phyloP scores from a whole-genome alignment of 495 filamentous ascomycete species.

The Letharia columbiana region DNA sequence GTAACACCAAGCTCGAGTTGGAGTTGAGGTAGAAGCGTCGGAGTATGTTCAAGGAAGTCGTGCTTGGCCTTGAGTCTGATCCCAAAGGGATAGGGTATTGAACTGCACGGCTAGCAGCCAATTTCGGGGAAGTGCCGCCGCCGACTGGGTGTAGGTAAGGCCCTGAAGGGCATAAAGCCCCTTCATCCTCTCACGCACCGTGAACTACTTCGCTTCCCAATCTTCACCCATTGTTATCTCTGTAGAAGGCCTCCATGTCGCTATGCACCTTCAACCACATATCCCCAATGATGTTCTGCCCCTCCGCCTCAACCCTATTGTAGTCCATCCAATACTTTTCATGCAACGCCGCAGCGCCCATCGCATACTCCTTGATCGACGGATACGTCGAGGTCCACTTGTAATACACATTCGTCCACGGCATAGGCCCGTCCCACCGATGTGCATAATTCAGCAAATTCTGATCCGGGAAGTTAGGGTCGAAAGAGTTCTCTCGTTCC shows the following conservation, averaged over 20 bases:
- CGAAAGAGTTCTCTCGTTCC: constrained; percentile 23
- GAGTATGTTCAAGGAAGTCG: background rate
- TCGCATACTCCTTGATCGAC: constrained; percentile 29
- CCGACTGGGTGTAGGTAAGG: background rate
- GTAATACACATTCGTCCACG: constrained; percentile 33
- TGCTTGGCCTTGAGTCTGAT: background rate
- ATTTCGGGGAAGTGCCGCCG: background rate
- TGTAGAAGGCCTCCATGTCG: constrained; percentile 1
- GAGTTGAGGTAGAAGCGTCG: background rate
- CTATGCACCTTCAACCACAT: constrained; percentile 8
- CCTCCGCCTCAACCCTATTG: background rate
- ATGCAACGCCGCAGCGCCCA: constrained; percentile 32
- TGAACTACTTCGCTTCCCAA: background rate
- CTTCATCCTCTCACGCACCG: background rate
- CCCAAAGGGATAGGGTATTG: background rate
- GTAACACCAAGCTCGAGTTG: background rate
- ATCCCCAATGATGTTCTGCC: background rate
- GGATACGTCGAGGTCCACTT: constrained; percentile 37
- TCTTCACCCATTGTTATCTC: background rate
- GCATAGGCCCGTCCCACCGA: constrained; percentile 36
- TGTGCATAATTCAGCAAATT: constrained; percentile 40
- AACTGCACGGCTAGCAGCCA: background rate
- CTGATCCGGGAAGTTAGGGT: constrained; percentile 31
- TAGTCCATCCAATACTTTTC: constrained; percentile 34
- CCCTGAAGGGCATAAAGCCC: background rate